A percentile compares a stretch with the other conserved stretches of the same genome.
These are phyloP conservation scores for Sphagnum magellanicum DNA, from an alignment of 228 moss, liverwort and hornwort species.

Conservation along the genomic window DNA sequence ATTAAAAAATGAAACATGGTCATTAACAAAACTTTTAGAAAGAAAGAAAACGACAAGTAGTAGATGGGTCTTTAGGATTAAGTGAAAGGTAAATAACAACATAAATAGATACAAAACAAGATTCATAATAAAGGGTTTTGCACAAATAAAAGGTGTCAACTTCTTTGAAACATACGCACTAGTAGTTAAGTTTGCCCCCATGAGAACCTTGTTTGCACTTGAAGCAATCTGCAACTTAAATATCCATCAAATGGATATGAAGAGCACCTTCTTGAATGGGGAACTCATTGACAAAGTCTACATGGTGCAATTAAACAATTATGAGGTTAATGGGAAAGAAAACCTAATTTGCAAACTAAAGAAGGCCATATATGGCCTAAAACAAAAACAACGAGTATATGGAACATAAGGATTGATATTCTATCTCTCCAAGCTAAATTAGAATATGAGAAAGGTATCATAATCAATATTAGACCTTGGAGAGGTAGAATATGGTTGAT, in stretches of 20 bases:
- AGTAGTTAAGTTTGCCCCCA: background rate
- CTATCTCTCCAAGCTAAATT: too few species aligned
- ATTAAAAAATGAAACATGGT: too few species aligned
- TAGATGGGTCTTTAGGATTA: slow-evolving; percentile 4
- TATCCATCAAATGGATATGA: slow-evolving; percentile 1
- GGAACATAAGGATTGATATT: too few species aligned
- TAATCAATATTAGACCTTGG: too few species aligned
- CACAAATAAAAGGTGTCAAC: background rate
- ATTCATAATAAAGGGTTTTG: background rate
- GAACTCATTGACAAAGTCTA: background rate
- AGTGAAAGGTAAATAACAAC: background rate
- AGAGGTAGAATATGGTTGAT: too few species aligned
- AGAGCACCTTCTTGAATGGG: background rate
- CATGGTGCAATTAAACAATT: background rate
- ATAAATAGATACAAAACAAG: slow-evolving; percentile 1
- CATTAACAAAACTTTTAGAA: background rate
- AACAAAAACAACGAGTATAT: too few species aligned
- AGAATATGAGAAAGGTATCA: too few species aligned
- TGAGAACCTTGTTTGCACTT: background rate
- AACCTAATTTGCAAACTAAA: too few species aligned
- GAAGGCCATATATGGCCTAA: too few species aligned
- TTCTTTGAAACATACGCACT: slow-evolving; percentile 1
- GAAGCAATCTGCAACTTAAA: slow-evolving; percentile 2
- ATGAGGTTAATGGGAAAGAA: too few species aligned
- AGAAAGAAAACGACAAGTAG: background rate